Base-by-base conservation (phyloP, 1,284 basidiomycete species). In the Melanopsichium pennsylvanicum region DNA sequence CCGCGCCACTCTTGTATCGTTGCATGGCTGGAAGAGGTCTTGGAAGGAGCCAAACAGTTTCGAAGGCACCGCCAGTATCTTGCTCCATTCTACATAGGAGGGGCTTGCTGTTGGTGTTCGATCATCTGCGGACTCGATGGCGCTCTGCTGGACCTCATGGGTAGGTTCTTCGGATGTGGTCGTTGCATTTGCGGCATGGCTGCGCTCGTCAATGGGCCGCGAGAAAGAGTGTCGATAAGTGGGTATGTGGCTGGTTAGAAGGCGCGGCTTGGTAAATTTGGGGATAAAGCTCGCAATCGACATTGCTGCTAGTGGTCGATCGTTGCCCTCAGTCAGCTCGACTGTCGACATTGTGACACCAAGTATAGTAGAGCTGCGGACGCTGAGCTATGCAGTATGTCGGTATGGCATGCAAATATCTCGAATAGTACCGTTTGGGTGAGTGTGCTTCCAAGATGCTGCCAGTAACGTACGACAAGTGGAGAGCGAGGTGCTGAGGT, bases 171-270 rank as follows among this genome's bases (percentile, higher is more conserved):
- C 8, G 10, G 16, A 21, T 4, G 9, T 22, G 16, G 9, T 42
- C 15, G 21, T 16, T 7, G 23, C 13, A 8, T 21, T 35, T 26
- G 19, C 11, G 25, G 23, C 12, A 22, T 9, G 9, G 29, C 35
- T 16, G 15, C 9, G n/a, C 8, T 25, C 56, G 18, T 27, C 31
- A 15, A 12, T 18, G 3, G 66, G 54, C 32, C 32, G 32, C 3
- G 59, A 56, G 21, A 69, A 69, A 2, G 66, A 69, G 31, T 69
- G 66, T 8, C 66, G 59, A 37, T 69, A 69, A n/a, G 43, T 48
- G 8, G 66, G 66, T 8, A 69, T 62, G 35, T 38, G 15, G 29
- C 21, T 29, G 32, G 59, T 52, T 16, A 63, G 29, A 5, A 69
- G 42, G 10, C 43, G 55, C n/a, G 66, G 66, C 36, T 51, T 47